Evolutionary conservation across 177 flowering plant genomes (phyloP), one percentile per base, ranked within the genome.

Genomic region (Telopea speciosissima): DNA sequence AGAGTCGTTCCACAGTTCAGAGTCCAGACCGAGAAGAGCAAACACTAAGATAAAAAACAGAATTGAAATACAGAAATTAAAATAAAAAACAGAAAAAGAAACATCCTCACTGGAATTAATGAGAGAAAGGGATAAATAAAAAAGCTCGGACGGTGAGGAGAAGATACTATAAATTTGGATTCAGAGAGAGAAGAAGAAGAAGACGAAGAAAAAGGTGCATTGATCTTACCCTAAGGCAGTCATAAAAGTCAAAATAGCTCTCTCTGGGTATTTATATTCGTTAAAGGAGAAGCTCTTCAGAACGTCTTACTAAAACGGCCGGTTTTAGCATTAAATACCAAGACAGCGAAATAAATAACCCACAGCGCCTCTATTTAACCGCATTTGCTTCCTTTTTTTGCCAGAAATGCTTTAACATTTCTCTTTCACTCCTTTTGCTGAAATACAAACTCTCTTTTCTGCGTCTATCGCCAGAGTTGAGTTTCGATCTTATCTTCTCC

Each of bases 271-370:
- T 16, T 3, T 19, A n/a, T 56, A 56, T 58, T n/a, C n/a, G 19
- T 58, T 0, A 36, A 6, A 58, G 23, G 61, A 58, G 61, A 24
- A 9, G n/a, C 23, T 58, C 24, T 8, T 24, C 61, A n/a, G 61
- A 58, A 58, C 24, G 61, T 19, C 70, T 66, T 58, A 61, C 42
- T n/a, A 62, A 60, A 45, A 25, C 25, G 70, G 71, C 71, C 62
- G 71, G 66, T 73, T 73, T 28, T 23, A 49, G 71, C 71, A 73
- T 68, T 73, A 68, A 73, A 73, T 68, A 31, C 23, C 45, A 42
- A 24, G n/a, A 58, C 22, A 19, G 24, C 9, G 7, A 16, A 58
- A 58, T 58, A 58, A 54, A 58, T 58, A 58, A 58, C 61, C 7
- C 40, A 36, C 61, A 21, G 23, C 5, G 8, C 61, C 2, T 16